Evolutionary conservation across 441 rosid genomes (phyloP).

Genomic region (Dalechampia spathulata): DNA sequence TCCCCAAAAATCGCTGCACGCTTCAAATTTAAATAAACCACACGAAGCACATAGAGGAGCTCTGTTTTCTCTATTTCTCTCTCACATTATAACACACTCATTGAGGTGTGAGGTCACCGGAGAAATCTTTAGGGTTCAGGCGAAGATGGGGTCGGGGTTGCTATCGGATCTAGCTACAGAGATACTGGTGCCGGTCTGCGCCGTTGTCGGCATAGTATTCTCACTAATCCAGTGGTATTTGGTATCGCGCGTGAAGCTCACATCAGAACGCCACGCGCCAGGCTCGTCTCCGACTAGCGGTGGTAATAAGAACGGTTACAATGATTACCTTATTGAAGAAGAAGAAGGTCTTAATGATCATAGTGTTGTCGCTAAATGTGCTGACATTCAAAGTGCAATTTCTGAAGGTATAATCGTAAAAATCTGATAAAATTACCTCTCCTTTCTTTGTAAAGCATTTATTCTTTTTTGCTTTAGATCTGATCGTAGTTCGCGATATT

Average conservation of each 20-base stretch:
- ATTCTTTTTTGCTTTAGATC: constrained; percentile 27
- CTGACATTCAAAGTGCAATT: constrained; percentile 55
- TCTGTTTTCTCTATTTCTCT: neutral
- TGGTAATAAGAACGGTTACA: constrained; percentile 35
- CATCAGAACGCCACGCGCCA: constrained; percentile 25
- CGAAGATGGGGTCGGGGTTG: constrained; percentile 35
- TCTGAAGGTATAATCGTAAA: constrained; percentile 41
- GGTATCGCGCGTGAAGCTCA: constrained; percentile 61
- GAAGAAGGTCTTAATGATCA: constrained; percentile 52
- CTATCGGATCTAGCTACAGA: constrained; percentile 64
- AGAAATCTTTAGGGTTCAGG: constrained; percentile 10
- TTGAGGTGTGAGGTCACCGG: constrained; percentile 1
- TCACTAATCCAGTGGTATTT: constrained; percentile 61
- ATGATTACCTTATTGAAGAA: constrained; percentile 46
- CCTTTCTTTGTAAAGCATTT: too few species aligned
- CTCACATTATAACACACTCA: neutral
- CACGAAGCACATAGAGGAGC: too few species aligned
- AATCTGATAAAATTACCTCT: too few species aligned
- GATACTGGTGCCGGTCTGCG: constrained; percentile 64
- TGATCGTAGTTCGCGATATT: neutral
- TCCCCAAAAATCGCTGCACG: neutral
- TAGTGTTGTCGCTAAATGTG: constrained; percentile 44
- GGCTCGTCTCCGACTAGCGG: constrained; percentile 2
- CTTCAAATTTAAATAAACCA: constrained; percentile 6
- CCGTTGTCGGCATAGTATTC: constrained; percentile 63